Evolutionary conservation across 805 yeast species (phyloP).

Genomic region (Starmerella bombi): DNA sequence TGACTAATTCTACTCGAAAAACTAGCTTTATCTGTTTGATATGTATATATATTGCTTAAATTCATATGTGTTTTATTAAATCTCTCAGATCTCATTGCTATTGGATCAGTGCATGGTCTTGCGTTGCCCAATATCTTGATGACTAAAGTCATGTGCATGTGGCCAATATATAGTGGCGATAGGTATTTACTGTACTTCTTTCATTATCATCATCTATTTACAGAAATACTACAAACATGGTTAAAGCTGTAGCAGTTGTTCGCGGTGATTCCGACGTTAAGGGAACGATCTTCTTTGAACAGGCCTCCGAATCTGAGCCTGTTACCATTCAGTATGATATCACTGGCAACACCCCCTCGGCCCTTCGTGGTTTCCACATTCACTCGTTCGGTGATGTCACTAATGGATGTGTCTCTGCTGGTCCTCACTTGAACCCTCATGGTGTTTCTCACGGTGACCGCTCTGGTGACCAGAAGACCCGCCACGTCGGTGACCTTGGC

Average conservation of each 20-base stretch:
- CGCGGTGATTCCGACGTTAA: constrained; percentile 88
- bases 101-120: too few relatives aligned
- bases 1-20: too few relatives aligned
- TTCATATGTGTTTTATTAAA: too few relatives aligned
- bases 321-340: constrained; percentile 82
- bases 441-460: constrained; percentile 60
- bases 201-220: too few relatives aligned
- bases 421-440: constrained; percentile 94
- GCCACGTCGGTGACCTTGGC: constrained; percentile 93
- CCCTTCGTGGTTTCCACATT: constrained; percentile 80
- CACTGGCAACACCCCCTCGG: constrained; percentile 75
- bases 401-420: constrained; percentile 97
- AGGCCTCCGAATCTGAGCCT: constrained; percentile 62
- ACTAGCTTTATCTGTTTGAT: too few relatives aligned
- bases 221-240: constrained; percentile 13
- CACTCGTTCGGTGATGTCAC: constrained; percentile 98
- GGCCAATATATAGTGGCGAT: too few relatives aligned
- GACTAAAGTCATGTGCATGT: too few relatives aligned
- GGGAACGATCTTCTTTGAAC: constrained; percentile 82
- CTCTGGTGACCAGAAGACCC: constrained; percentile 57
- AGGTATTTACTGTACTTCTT: too few relatives aligned
- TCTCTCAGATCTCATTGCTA: too few relatives aligned
- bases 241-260: constrained; percentile 67
- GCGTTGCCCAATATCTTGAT: too few relatives aligned
- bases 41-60: too few relatives aligned